Evolutionary conservation across 148 eudicot genomes (phyloP).

Genomic region (Chenopodium berlandieri): DNA sequence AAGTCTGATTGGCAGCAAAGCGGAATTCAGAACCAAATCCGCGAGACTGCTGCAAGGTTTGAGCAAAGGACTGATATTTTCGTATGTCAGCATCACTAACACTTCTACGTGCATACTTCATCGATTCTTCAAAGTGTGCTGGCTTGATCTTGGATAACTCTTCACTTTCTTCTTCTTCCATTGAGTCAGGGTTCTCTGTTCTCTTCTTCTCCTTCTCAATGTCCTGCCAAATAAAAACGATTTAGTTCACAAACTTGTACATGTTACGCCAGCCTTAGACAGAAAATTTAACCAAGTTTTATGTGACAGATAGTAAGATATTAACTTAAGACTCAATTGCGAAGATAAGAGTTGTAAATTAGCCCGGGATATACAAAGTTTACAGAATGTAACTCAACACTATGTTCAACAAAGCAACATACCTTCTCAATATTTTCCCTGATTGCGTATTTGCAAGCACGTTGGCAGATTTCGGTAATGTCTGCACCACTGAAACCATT

Average conservation of each 20-base stretch:
- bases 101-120: conserved; percentile 75
- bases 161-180: conserved; percentile 68
- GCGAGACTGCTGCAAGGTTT: conserved; percentile 70
- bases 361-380: too few relatives aligned
- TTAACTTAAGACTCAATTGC: too few relatives aligned
- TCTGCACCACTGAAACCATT: conserved; percentile 82
- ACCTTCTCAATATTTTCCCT: conserved; percentile 80
- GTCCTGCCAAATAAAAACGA: conserved; percentile 35
- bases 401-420: conserved; percentile 3
- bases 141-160: conserved; percentile 64
- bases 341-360: too few relatives aligned
- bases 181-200: conserved; percentile 53
- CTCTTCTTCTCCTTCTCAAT: conserved; percentile 73
- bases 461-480: conserved; percentile 77
- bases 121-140: conserved; percentile 76
- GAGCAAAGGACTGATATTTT: conserved; percentile 72
- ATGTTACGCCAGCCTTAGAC: not conserved
- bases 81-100: conserved; percentile 72
- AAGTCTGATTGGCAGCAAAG: conserved; percentile 40
- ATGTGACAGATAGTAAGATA: too few relatives aligned
- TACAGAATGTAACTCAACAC: too few relatives aligned
- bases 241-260: not conserved
- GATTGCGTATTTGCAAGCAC: conserved; percentile 74
- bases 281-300: not conserved
- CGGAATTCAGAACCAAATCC: conserved; percentile 69